Conservation (phyloP, 208 protist species). For the Phytomonas sp. region DNA sequence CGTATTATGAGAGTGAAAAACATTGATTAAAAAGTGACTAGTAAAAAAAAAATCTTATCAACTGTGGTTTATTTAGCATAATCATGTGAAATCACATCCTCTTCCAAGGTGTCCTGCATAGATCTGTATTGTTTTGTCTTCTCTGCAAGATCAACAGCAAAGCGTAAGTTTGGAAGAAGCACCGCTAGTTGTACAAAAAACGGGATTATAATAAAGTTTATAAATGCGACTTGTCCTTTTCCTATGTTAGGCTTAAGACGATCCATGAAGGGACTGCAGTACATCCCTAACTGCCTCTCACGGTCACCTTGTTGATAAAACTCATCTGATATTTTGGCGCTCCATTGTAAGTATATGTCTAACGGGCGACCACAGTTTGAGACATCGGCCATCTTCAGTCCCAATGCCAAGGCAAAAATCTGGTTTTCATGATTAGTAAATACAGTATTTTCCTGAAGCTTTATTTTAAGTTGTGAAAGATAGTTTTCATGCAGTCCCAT, state of each 20-base stretch:
- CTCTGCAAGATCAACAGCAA: constrained; percentile 66
- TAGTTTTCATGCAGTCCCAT: constrained; percentile 88
- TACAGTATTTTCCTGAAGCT: constrained; percentile 45
- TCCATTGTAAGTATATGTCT: constrained; percentile 88
- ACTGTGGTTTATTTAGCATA: not conserved
- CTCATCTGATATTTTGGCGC: constrained; percentile 85
- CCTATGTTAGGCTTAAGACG: constrained; percentile 60
- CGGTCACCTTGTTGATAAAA: constrained; percentile 92
- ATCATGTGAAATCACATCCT: not conserved
- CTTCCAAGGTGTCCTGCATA: constrained; percentile 36
- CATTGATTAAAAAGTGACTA: not conserved
- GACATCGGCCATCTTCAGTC: constrained; percentile 93
- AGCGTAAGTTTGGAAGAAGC: constrained; percentile 78
- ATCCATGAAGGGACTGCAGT: constrained; percentile 93
- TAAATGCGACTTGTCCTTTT: constrained; percentile 89
- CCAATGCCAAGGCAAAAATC: constrained; percentile 77
- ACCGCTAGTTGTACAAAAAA: constrained; percentile 83
- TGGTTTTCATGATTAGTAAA: constrained; percentile 80
- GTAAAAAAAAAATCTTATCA: not conserved
- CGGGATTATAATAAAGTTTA: constrained; percentile 88
- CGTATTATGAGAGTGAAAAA: not conserved
- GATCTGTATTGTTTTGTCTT: constrained; percentile 82
- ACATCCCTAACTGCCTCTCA: constrained; percentile 73
- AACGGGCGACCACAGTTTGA: constrained; percentile 87
- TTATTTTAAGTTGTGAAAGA: constrained; percentile 53